phyloP scores from a whole-genome alignment of 1,139 yeast genomes.

The Pichia sp. region DNA sequence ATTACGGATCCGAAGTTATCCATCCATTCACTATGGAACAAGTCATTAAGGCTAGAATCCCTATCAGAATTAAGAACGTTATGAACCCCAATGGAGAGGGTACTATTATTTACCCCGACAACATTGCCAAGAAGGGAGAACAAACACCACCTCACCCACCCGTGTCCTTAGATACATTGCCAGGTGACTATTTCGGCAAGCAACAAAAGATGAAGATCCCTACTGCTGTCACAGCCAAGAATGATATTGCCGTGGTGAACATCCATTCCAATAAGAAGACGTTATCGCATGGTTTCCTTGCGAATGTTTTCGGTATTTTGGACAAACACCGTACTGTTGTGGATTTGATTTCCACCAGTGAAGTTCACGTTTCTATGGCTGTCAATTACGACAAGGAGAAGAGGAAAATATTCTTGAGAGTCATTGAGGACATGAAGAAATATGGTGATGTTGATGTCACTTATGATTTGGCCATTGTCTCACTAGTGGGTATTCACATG shows the following conservation, averaged over 20 bases:
- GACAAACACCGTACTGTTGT: slow-evolving; percentile 85
- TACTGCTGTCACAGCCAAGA: slow-evolving; percentile 94
- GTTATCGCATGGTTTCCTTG: slow-evolving; percentile 89
- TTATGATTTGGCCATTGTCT: slow-evolving; percentile 80
- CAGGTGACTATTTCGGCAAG: slow-evolving; percentile 43
- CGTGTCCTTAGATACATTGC: slow-evolving; percentile 53
- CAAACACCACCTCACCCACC: slow-evolving; percentile 95
- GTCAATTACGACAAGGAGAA: slow-evolving; percentile 68
- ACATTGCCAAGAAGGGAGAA: slow-evolving; percentile 76
- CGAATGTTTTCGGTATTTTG: slow-evolving; percentile 78
- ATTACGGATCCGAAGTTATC: slow-evolving; percentile 95
- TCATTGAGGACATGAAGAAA: slow-evolving; percentile 67
- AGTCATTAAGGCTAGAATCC: slow-evolving; percentile 91
- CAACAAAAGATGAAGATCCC: slow-evolving; percentile 60
- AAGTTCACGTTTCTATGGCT: slow-evolving; percentile 98
- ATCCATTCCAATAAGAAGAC: slow-evolving; percentile 92
- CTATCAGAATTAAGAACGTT: slow-evolving; percentile 93
- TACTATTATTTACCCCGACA: slow-evolving; percentile 89
- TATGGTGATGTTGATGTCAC: slow-evolving; percentile 89
- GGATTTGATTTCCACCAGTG: slow-evolving; percentile 93
- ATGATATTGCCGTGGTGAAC: slow-evolving; percentile 84
- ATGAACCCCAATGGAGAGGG: slow-evolving; percentile 88
- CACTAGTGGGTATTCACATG: slow-evolving; percentile 96
- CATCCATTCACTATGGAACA: slow-evolving; percentile 99
- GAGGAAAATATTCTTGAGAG: slow-evolving; percentile 48